Evolutionary conservation across 2,329 filamentous ascomycete genomes (phyloP).

Genomic region (Colletotrichum phormii): DNA sequence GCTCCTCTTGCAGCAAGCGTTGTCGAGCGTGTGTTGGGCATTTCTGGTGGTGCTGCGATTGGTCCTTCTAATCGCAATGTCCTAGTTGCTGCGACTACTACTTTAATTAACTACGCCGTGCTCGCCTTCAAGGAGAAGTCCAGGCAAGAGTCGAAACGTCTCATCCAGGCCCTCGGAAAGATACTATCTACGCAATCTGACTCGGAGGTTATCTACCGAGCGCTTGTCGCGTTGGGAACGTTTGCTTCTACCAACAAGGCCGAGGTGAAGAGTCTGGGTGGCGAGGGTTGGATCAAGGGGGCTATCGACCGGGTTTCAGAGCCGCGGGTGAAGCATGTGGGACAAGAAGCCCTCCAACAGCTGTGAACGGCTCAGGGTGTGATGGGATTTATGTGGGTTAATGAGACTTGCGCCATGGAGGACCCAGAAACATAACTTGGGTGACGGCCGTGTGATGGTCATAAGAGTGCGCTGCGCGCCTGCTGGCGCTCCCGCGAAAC

Average conservation of each 20-base stretch:
- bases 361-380: slow-evolving; percentile 36
- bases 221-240: slow-evolving; percentile 86
- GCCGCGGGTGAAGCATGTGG: slow-evolving; percentile 59
- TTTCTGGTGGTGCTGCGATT: slow-evolving; percentile 59
- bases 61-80: slow-evolving; percentile 79
- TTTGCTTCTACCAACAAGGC: slow-evolving; percentile 68
- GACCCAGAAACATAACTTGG: neutral
- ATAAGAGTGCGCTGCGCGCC: slow-evolving; percentile 11
- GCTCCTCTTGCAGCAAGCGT: slow-evolving; percentile 70
- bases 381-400: neutral
- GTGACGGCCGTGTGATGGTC: slow-evolving; percentile 25
- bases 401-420: slow-evolving; percentile 1
- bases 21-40: slow-evolving; percentile 71
- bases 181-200: slow-evolving; percentile 77
- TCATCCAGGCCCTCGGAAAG: slow-evolving; percentile 71
- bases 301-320: slow-evolving; percentile 59
- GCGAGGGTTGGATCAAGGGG: slow-evolving; percentile 53
- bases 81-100: slow-evolving; percentile 82
- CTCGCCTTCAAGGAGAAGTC: slow-evolving; percentile 65
- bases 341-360: slow-evolving; percentile 57
- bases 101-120: slow-evolving; percentile 87
- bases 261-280: slow-evolving; percentile 55
- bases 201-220: slow-evolving; percentile 85
- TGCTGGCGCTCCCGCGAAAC: slow-evolving; percentile 25
- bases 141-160: slow-evolving; percentile 49